phyloP scores from a whole-genome alignment of 1,139 yeast species.

The Candida sojae region DNA sequence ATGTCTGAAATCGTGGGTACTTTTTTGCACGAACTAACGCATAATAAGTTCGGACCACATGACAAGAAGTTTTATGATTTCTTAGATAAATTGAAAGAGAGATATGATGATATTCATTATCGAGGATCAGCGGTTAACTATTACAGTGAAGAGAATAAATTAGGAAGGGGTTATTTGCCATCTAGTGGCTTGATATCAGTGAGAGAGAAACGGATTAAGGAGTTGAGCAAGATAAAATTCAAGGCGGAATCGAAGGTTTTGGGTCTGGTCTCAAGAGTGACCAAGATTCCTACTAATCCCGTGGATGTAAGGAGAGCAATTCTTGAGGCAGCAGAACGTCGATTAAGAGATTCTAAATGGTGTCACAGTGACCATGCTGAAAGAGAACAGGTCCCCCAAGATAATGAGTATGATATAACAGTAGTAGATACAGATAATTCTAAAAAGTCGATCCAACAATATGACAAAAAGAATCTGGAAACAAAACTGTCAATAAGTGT shows the following conservation, averaged over 20 bases:
- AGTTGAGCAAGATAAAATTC: slow-evolving; percentile 37
- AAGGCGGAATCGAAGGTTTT: slow-evolving; percentile 40
- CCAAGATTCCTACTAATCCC: slow-evolving; percentile 13
- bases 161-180: slow-evolving; percentile 41
- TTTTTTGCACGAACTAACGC: slow-evolving; percentile 85
- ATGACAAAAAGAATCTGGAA: background rate
- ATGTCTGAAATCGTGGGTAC: slow-evolving; percentile 75
- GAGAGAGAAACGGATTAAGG: slow-evolving; percentile 41
- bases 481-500: background rate
- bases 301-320: slow-evolving; percentile 49
- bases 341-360: slow-evolving; percentile 59
- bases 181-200: slow-evolving; percentile 24
- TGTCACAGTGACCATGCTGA: slow-evolving; percentile 34
- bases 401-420: slow-evolving; percentile 35
- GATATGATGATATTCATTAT: slow-evolving; percentile 57
- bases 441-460: no score
- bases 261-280: slow-evolving; percentile 22
- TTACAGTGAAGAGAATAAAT: slow-evolving; percentile 51
- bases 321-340: slow-evolving; percentile 66
- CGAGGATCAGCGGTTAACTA: slow-evolving; percentile 22
- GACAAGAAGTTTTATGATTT: slow-evolving; percentile 67
- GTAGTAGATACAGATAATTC: slow-evolving; percentile 16
- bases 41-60: slow-evolving; percentile 80
- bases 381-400: slow-evolving; percentile 29
- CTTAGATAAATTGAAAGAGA: slow-evolving; percentile 59